Evolutionary conservation across 2,329 filamentous ascomycete species (phyloP).

Genomic region (Atkinsonella texensis): DNA sequence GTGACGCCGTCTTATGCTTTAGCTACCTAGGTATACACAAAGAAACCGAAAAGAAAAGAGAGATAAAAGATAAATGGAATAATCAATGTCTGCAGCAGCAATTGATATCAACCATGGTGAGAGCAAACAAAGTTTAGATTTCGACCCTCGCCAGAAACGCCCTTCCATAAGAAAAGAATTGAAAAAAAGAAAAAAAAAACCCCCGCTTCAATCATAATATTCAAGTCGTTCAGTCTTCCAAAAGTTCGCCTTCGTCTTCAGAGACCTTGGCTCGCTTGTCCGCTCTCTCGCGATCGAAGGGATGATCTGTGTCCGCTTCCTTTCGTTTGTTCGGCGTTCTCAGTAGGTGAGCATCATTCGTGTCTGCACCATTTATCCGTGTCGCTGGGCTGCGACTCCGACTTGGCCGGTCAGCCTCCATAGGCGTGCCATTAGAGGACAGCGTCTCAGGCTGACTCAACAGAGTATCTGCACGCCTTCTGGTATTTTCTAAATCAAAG

Average conservation of each 20-base stretch:
- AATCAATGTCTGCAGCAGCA: not conserved
- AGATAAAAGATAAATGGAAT: not conserved
- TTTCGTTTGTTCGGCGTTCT: slow-evolving; percentile 32
- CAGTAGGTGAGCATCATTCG: slow-evolving; percentile 7
- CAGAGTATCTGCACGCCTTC: slow-evolving; percentile 33
- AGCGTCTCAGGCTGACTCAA: slow-evolving; percentile 29
- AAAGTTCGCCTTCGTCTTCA: slow-evolving; percentile 36
- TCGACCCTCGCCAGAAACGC: slow-evolving; percentile 1
- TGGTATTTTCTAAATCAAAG: slow-evolving; percentile 44
- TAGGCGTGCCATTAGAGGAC: slow-evolving; percentile 38
- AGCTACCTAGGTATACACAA: not conserved
- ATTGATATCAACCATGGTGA: not conserved
- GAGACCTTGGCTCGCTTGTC: slow-evolving; percentile 34
- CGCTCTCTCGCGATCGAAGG: slow-evolving; percentile 22
- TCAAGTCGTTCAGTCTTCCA: slow-evolving; percentile 18
- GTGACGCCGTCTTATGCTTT: slow-evolving; percentile 4
- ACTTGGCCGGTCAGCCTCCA: slow-evolving; percentile 34
- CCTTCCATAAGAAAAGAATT: not conserved
- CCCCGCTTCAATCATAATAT: not conserved
- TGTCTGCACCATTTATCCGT: slow-evolving; percentile 27
- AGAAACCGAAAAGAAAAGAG: not conserved
- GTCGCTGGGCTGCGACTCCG: slow-evolving; percentile 37
- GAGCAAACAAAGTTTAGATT: not conserved
- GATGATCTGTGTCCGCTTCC: slow-evolving; percentile 23
- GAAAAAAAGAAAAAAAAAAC: not conserved